Evolutionary conservation across 768 basidiomycete species (phyloP), one percentile per base, ranked within the genome.

Genomic region (Naganishia onofrii): DNA sequence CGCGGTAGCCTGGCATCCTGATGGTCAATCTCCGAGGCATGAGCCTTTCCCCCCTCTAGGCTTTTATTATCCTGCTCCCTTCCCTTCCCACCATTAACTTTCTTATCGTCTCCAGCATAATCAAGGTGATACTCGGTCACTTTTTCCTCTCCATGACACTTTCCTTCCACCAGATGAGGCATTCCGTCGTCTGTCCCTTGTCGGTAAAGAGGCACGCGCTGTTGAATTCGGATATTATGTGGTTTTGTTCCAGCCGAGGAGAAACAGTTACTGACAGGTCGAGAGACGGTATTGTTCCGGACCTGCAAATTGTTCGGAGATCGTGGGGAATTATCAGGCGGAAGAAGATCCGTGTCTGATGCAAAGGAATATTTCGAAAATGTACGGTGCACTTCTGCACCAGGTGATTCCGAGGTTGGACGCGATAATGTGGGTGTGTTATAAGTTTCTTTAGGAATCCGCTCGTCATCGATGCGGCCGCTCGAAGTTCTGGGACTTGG

Each of bases 311-410:
- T 23, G 52, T 23, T 53, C 28, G 26, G 7, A 21, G 17, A 6
- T 38, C 23, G 38, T 29, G 38, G 12, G n/a, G 13, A 26, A 51
- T 51, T n/a, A 3, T 3, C 13, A 23, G 48, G 23, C 21, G 48
- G 48, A 26, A 63, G 60, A 12, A 63, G 38, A 26, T 44, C 60
- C 1, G 60, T 17, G 17, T 42, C 60, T 42, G 60, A 63, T 9
- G 42, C 60, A n/a, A 63, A 63, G 26, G 60, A 63, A n/a, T 15
- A 42, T n/a, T 44, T 44, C 38, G 60, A 63, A 9, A 29, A 12
- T 2, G 60, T 63, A 29, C 23, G 38, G 7, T 26, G 60, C 19
- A 36, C 17, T 8, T 21, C 23, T 4, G n/a, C 12, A 2, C 15
- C 15, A 28, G 42, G 38, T 12, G 26, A 28, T 51, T 12, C n/a